Percentiles rank a stretch among this genome's conserved stretches.
Conservation (phyloP, 257 asterid species). For the Solanum habrochaites region DNA sequence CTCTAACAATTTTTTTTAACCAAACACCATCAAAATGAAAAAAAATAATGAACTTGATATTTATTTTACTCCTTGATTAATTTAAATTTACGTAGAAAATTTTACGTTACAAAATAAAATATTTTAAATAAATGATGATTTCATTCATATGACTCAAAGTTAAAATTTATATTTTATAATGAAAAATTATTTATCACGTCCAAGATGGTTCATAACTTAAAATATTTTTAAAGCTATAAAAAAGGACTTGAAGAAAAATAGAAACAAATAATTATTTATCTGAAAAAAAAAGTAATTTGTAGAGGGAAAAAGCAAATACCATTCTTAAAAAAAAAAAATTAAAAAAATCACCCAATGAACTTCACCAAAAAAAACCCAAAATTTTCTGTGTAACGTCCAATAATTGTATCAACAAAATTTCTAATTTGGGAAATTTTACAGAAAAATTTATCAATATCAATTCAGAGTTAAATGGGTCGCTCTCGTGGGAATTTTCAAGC, state of each 20-base stretch:
- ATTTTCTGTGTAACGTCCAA: background rate
- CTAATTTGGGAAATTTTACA: background rate
- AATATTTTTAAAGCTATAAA: background rate
- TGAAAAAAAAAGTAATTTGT: background rate
- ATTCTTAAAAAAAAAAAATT: no score
- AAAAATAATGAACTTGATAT: no score
- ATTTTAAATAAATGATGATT: no score
- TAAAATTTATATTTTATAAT: background rate
- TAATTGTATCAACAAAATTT: background rate
- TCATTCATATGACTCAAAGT: accelerated
- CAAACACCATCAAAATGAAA: background rate
- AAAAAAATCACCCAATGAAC: background rate
- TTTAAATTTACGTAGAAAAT: accelerated
- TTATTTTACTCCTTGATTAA: no score
- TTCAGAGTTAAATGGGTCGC: constrained; percentile 59
- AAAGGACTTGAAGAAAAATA: background rate
- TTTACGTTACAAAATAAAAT: no score
- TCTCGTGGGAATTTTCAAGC: constrained; percentile 77
- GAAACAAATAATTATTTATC: background rate
- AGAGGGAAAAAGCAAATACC: background rate
- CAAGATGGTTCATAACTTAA: background rate
- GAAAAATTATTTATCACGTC: background rate
- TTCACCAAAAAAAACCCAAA: background rate
- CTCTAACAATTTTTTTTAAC: background rate
- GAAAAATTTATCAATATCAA: background rate